These are phyloP conservation scores for Didymella keratinophila DNA, from an alignment of 2,329 filamentous ascomycete genomes.

Conservation along the genomic window DNA sequence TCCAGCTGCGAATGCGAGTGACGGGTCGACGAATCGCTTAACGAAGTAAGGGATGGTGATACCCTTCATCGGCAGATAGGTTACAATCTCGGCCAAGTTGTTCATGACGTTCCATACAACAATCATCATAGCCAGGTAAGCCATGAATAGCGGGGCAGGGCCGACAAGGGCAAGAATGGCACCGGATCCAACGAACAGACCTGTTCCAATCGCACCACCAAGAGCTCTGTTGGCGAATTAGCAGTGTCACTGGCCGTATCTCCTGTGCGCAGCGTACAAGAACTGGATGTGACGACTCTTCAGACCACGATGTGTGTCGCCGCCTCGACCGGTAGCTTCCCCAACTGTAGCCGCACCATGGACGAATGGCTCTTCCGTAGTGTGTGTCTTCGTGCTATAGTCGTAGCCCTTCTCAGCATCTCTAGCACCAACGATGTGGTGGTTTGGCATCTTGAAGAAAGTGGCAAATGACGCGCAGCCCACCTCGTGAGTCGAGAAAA, in stretches of 20 bases:
- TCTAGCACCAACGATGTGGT: slow-evolving; percentile 27
- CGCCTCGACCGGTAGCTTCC: slow-evolving; percentile 39
- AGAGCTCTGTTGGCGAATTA: slow-evolving; percentile 60
- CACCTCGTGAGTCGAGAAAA: background rate
- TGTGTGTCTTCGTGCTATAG: slow-evolving; percentile 26
- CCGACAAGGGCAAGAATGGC: slow-evolving; percentile 44
- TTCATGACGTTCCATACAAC: slow-evolving; percentile 53
- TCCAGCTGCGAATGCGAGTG: slow-evolving; percentile 47
- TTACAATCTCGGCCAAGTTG: slow-evolving; percentile 52
- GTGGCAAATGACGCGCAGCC: slow-evolving; percentile 2
- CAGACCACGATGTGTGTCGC: slow-evolving; percentile 47
- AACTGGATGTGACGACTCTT: slow-evolving; percentile 51
- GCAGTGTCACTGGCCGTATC: background rate
- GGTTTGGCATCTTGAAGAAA: slow-evolving; percentile 31
- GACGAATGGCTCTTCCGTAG: slow-evolving; percentile 36
- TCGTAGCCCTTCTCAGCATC: slow-evolving; percentile 39
- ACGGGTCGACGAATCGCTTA: slow-evolving; percentile 58
- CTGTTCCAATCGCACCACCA: slow-evolving; percentile 62
- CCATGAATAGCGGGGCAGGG: slow-evolving; percentile 49
- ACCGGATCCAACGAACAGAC: slow-evolving; percentile 49
- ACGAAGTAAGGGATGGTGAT: slow-evolving; percentile 52
- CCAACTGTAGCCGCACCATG: slow-evolving; percentile 41
- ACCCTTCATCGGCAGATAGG: slow-evolving; percentile 50
- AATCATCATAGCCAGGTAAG: slow-evolving; percentile 49
- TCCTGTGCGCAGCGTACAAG: slow-evolving; percentile 28